Conservation (phyloP, 257 asterid genomes). For the Solanum clarkiae region DNA sequence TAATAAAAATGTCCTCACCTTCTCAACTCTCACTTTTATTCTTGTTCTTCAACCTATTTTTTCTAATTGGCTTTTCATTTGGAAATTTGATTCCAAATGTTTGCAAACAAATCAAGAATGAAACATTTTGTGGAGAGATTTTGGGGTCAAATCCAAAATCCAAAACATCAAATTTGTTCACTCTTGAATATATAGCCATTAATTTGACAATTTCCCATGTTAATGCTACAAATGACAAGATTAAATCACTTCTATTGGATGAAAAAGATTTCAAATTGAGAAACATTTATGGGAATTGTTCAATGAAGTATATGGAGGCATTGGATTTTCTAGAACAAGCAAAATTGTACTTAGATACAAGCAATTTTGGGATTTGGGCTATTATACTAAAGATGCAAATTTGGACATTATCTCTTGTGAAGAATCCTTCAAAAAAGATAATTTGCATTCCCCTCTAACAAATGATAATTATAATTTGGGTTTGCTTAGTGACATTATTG, state of each 20-base stretch:
- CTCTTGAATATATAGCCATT: neutral
- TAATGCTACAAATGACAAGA: neutral
- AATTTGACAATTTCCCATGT: neutral
- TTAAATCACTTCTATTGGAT: neutral
- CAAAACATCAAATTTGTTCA: neutral
- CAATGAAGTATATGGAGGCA: neutral
- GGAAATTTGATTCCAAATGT: neutral
- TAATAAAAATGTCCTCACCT: neutral
- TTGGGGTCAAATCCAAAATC: neutral
- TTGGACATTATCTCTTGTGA: neutral
- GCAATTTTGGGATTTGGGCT: neutral
- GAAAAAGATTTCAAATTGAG: neutral
- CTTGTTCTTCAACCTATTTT: neutral
- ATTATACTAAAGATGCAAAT: neutral
- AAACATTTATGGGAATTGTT: neutral
- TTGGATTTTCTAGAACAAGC: neutral
- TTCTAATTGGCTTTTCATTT: neutral
- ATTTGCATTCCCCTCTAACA: neutral
- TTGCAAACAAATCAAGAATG: neutral
- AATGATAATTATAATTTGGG: neutral
- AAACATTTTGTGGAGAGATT: neutral
- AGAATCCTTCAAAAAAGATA: neutral
- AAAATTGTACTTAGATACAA: neutral
- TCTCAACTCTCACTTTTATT: neutral
- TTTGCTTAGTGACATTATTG: neutral